phyloP scores from a whole-genome alignment of 495 filamentous ascomycete genomes.

The Penicillium pancosmium region DNA sequence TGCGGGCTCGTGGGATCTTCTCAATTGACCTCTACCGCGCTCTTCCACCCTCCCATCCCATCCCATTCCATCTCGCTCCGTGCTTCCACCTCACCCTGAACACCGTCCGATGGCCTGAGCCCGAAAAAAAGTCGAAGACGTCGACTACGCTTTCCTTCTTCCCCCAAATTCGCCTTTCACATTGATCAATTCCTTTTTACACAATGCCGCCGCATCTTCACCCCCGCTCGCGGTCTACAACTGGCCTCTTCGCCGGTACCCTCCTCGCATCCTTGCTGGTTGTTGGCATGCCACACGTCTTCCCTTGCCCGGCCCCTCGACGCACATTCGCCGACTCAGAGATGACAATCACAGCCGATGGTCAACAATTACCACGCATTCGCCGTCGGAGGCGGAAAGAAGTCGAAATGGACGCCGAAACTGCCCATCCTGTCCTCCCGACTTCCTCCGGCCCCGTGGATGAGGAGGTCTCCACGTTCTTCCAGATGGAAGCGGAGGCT shows the following conservation, averaged over 20 bases:
- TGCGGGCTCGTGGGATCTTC: neutral
- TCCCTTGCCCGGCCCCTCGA: slow-evolving; percentile 89
- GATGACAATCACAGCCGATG: slow-evolving; percentile 52
- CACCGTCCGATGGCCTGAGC: slow-evolving; percentile 27
- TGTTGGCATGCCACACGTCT: slow-evolving; percentile 86
- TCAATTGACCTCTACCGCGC: slow-evolving; percentile 19
- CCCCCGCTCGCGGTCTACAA: slow-evolving; percentile 87
- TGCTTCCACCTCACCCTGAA: neutral
- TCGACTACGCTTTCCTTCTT: slow-evolving; percentile 16
- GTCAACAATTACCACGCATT: slow-evolving; percentile 43
- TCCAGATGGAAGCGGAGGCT: slow-evolving; percentile 49
- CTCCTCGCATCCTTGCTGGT: slow-evolving; percentile 87
- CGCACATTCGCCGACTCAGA: slow-evolving; percentile 72
- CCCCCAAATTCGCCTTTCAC: neutral
- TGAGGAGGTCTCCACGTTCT: slow-evolving; percentile 49
- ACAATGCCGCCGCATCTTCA: slow-evolving; percentile 90
- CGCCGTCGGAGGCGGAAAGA: slow-evolving; percentile 40
- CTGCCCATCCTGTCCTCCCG: slow-evolving; percentile 18
- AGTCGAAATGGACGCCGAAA: slow-evolving; percentile 29
- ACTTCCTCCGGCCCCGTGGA: slow-evolving; percentile 29
- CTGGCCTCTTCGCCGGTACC: slow-evolving; percentile 93
- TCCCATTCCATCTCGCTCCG: neutral
- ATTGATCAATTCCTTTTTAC: neutral
- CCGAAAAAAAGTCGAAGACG: slow-evolving; percentile 19
- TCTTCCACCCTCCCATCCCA: neutral